These are phyloP conservation scores for Aspergillus novoparasiticus DNA, from an alignment of 2,329 filamentous ascomycete genomes.

Conservation along the genomic window DNA sequence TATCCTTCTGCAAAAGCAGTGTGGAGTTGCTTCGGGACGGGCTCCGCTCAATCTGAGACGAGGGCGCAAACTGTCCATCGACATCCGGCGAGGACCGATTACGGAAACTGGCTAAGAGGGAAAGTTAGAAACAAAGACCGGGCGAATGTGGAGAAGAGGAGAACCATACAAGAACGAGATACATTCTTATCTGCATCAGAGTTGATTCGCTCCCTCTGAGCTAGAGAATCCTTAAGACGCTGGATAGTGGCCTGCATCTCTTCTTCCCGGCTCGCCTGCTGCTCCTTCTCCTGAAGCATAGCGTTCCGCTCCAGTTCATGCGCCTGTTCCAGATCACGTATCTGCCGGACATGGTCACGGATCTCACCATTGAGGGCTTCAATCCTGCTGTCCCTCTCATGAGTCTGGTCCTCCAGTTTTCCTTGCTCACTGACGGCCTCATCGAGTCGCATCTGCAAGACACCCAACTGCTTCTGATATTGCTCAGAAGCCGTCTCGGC, in stretches of 20 bases:
- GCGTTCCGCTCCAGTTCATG: constrained; percentile 88
- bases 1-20: constrained; percentile 91
- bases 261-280: constrained; percentile 79
- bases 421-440: constrained; percentile 81
- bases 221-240: constrained; percentile 84
- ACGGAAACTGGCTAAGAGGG: constrained; percentile 46
- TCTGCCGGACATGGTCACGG: constrained; percentile 77
- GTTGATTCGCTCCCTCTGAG: constrained; percentile 67
- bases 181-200: constrained; percentile 54
- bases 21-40: constrained; percentile 89
- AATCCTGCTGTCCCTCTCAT: constrained; percentile 82
- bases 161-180: constrained; percentile 54
- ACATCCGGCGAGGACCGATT: constrained; percentile 63
- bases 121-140: constrained; percentile 20
- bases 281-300: constrained; percentile 89
- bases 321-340: constrained; percentile 87
- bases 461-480: constrained; percentile 79
- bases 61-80: constrained; percentile 83
- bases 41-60: constrained; percentile 80
- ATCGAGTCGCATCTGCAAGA: constrained; percentile 82
- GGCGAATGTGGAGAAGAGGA: neutral
- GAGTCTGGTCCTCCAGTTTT: constrained; percentile 82
- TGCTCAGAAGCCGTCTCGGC: constrained; percentile 78
- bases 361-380: constrained; percentile 83
- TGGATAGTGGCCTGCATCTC: constrained; percentile 90